Base-by-base conservation (phyloP, 1,284 basidiomycete genomes). In the Malassezia obtusa region DNA sequence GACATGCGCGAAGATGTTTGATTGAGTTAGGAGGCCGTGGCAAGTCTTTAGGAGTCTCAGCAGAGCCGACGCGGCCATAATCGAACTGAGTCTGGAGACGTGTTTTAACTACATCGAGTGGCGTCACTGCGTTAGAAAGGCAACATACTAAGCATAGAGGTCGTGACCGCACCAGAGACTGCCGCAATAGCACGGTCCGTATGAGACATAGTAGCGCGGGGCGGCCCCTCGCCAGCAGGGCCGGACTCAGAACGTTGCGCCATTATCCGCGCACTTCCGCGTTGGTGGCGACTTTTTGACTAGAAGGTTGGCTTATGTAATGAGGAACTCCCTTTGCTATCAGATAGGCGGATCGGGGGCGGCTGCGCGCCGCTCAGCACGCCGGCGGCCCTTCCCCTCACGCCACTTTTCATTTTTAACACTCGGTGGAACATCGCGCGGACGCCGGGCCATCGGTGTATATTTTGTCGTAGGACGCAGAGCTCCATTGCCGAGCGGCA, bases 101-200 rank as follows among this genome's bases (percentile, higher is more conserved):
- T 19, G 89, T 92, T 76, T 92, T 92, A 63, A 92, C 81, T 50
- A 92, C 87, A 75, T 92, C 89, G 71, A 92, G 90, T 3, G 89
- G 89, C 5, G 89, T 92, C 89, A 92, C 87, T 90, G 71, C 1
- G 28, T 56, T 24, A 31, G 38, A 33, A 39, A n/a, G 37, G 0
- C 26, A 21, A 79, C 82, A 51, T 63, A 87, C 86, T 90, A 9
- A 86, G 86, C 40, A 90, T 76, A 1, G 86, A 86, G 7, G 87
- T 89, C 72, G 87, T 73, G 21, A 84, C 82, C 7, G 88, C 85
- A 33, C 87, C 88, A 19, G 82, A 81, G 46, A 85, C 82, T 0
- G 86, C 87, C 15, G 87, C 87, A 60, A 85, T 76, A 56, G 87
- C 79, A 75, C 89, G 89, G 41, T 73, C 67, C 8, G 31, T 24